Percentiles rank a stretch among this genome's conserved stretches.
Evolutionary conservation across 768 basidiomycete genomes (phyloP).

Genomic region (Boletellus ananiceps): DNA sequence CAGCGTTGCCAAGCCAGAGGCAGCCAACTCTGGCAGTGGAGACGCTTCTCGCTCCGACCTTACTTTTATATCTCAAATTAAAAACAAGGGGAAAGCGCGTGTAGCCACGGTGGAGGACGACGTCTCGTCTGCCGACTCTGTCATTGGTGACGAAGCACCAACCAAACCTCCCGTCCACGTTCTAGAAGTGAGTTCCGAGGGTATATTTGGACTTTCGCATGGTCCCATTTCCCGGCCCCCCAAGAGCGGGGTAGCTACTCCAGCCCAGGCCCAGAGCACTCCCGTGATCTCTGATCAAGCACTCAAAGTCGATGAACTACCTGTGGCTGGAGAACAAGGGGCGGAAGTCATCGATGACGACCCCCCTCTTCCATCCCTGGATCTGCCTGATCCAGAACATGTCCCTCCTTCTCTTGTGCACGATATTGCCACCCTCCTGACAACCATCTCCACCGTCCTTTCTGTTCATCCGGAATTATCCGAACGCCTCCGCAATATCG

Average conservation of each 20-base stretch:
- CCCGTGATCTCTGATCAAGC: constrained; percentile 33
- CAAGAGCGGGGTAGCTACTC: constrained; percentile 23
- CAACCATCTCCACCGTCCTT: constrained; percentile 50
- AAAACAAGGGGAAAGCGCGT: constrained; percentile 46
- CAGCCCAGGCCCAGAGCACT: constrained; percentile 37
- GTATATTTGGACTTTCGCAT: constrained; percentile 19
- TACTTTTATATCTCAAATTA: constrained; percentile 29
- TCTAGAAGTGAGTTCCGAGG: constrained; percentile 36
- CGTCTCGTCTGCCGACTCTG: constrained; percentile 39
- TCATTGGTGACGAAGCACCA: constrained; percentile 39
- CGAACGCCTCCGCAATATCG: constrained; percentile 60
- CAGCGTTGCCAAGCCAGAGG: constrained; percentile 29
- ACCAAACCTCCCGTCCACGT: constrained; percentile 63
- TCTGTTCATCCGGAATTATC: constrained; percentile 68
- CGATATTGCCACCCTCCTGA: constrained; percentile 62
- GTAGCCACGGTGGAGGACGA: constrained; percentile 29
- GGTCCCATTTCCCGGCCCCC: constrained; percentile 15
- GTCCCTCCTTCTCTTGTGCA: constrained; percentile 47
- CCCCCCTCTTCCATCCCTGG: constrained; percentile 49
- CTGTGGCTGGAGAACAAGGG: constrained; percentile 9
- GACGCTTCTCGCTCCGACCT: constrained; percentile 27
- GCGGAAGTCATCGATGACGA: constrained; percentile 31
- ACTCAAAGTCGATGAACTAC: constrained; percentile 13
- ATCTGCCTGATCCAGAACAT: constrained; percentile 23
- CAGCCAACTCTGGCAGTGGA: constrained; percentile 31